Percentiles rank a stretch among this genome's conserved stretches.
Conservation (phyloP, 2,329 filamentous ascomycete genomes). For the Colletotrichum echinochloae region DNA sequence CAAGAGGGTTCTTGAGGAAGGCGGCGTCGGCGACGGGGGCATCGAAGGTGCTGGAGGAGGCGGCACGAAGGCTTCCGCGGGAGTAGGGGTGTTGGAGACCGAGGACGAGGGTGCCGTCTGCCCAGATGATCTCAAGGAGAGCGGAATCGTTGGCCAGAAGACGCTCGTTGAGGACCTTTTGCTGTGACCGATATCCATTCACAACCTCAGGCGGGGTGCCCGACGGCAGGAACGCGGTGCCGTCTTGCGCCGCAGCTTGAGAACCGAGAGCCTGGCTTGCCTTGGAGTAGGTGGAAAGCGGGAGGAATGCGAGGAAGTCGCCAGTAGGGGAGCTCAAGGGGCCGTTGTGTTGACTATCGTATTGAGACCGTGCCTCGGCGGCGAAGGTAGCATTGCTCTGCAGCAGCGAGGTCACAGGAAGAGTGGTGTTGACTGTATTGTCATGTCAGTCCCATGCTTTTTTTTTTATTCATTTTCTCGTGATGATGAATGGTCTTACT, state of each 20-base stretch:
- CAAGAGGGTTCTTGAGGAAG: slow-evolving; percentile 53
- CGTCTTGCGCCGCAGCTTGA: slow-evolving; percentile 49
- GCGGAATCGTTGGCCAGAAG: slow-evolving; percentile 45
- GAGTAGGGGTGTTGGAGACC: slow-evolving; percentile 54
- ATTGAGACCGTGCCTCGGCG: slow-evolving; percentile 48
- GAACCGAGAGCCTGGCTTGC: slow-evolving; percentile 43
- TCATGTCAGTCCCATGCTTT: background rate
- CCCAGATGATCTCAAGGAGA: slow-evolving; percentile 50
- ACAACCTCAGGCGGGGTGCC: slow-evolving; percentile 51
- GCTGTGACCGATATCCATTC: slow-evolving; percentile 53
- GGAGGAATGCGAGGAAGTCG: slow-evolving; percentile 38
- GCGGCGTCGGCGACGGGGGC: slow-evolving; percentile 54
- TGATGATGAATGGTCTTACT: background rate
- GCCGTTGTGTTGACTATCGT: slow-evolving; percentile 47
- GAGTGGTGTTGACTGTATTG: slow-evolving; percentile 29
- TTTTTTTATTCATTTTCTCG: accelerated
- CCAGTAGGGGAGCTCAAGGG: slow-evolving; percentile 47
- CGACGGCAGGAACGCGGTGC: slow-evolving; percentile 49
- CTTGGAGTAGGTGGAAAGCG: slow-evolving; percentile 48
- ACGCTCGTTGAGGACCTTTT: slow-evolving; percentile 48
- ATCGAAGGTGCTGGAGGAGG: slow-evolving; percentile 49
- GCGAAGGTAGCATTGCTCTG: slow-evolving; percentile 50
- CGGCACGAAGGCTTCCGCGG: slow-evolving; percentile 54
- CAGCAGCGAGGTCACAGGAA: slow-evolving; percentile 42
- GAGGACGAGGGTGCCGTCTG: slow-evolving; percentile 46